Conservation (phyloP, 495 filamentous ascomycete species). For the Penicillium canariense region DNA sequence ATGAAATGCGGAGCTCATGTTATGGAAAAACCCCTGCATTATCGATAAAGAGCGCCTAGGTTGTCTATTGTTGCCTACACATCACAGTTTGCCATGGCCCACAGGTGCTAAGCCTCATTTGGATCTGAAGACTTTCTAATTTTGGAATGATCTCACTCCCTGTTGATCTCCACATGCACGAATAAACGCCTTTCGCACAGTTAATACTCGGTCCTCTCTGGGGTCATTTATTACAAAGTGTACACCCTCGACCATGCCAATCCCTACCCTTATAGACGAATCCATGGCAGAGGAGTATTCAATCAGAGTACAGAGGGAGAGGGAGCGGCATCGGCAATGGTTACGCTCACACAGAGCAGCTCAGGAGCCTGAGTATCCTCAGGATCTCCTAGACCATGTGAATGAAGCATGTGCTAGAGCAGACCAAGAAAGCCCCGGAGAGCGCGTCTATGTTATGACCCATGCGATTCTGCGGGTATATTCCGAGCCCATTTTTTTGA, state of each 20-base stretch:
- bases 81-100: not conserved
- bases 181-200: no score
- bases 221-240: no score
- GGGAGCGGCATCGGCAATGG: not conserved
- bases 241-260: not conserved
- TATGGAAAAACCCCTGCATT: no score
- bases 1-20: no score
- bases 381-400: slow-evolving; percentile 5
- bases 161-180: no score
- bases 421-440: not conserved
- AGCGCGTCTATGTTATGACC: not conserved
- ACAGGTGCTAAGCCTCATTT: not conserved
- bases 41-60: no score
- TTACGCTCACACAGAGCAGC: not conserved
- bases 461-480: not conserved
- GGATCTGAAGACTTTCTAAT: not conserved
- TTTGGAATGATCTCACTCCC: no score
- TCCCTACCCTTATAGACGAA: not conserved
- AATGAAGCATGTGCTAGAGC: not conserved
- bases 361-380: not conserved
- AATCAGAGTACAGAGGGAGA: not conserved
- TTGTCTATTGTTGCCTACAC: not conserved
- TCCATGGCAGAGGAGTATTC: not conserved
- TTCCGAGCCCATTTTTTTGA: not conserved
- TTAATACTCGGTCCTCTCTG: no score